Evolutionary conservation across 257 asterid genomes (phyloP).

Genomic region (Anisodus tanguticus): DNA sequence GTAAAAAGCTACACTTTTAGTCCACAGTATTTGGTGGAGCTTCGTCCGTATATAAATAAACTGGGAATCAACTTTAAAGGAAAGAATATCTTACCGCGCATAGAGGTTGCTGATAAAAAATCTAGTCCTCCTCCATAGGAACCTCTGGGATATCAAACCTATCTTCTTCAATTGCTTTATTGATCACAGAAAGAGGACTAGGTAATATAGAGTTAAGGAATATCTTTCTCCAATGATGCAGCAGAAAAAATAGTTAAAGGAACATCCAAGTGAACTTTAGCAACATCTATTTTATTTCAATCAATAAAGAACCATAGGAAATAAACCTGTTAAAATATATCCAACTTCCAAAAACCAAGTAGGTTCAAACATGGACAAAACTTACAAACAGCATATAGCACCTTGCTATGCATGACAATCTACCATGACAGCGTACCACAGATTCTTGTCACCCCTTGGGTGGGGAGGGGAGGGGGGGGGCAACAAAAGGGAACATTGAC

Average conservation of each 20-base stretch:
- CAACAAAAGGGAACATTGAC: too few relatives aligned
- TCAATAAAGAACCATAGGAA: not conserved
- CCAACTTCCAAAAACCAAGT: not conserved
- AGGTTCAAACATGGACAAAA: not conserved
- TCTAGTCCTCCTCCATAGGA: constrained; percentile 92
- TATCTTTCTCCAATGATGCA: not conserved
- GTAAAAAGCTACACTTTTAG: not conserved
- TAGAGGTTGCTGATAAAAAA: not conserved
- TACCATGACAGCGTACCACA: not conserved
- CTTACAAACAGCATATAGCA: not conserved
- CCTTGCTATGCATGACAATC: not conserved
- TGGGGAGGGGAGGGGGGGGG: not conserved
- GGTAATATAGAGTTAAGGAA: constrained; percentile 67
- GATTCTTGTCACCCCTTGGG: not conserved
- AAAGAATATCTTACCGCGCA: constrained; percentile 1
- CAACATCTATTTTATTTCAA: not conserved
- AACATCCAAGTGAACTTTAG: constrained; percentile 2
- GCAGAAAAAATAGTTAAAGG: not conserved
- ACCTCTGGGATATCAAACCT: constrained; percentile 89
- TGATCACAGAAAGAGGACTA: constrained; percentile 61
- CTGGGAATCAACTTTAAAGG: constrained; percentile 27
- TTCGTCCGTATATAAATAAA: not conserved
- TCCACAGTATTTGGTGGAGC: not conserved
- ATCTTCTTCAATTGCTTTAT: constrained; percentile 77
- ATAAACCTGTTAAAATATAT: not conserved